phyloP scores from a whole-genome alignment of 1,139 yeast genomes.

The Taphrina populina region DNA sequence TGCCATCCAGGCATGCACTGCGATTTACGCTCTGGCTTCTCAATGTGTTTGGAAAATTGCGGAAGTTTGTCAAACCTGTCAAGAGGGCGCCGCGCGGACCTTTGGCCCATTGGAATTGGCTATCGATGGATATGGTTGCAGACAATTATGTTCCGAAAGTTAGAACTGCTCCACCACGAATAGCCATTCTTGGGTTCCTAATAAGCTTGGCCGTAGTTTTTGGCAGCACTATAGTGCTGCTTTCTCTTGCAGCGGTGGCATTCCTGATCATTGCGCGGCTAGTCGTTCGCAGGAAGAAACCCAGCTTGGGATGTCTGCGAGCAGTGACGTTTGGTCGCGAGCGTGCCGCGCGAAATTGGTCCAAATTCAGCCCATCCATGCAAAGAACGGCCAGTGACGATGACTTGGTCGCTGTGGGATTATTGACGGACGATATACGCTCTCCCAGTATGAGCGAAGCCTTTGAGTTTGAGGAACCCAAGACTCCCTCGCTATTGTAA shows the following conservation, averaged over 20 bases:
- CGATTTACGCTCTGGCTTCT: conserved; percentile 10
- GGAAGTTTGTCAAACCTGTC: conserved; percentile 9
- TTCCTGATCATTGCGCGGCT: not conserved
- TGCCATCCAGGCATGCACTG: conserved; percentile 1
- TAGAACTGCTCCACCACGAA: not conserved
- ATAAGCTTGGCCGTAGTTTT: not conserved
- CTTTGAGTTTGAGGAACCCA: conserved; percentile 1
- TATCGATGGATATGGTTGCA: conserved; percentile 3
- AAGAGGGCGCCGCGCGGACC: conserved; percentile 22
- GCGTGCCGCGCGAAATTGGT: too few species aligned
- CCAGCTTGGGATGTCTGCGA: too few species aligned
- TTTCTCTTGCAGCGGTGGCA: not conserved
- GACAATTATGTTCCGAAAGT: conserved; percentile 9
- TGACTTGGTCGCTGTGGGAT: not conserved
- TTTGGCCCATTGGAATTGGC: conserved; percentile 15
- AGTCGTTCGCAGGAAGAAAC: not conserved
- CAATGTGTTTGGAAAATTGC: conserved; percentile 4
- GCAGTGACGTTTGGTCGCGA: too few species aligned
- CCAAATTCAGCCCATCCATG: too few species aligned
- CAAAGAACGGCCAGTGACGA: too few species aligned
- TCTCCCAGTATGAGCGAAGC: conserved; percentile 1
- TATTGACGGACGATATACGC: not conserved
- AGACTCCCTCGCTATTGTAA: too few species aligned
- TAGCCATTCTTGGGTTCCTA: conserved; percentile 2
- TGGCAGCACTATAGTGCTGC: not conserved